phyloP scores from a whole-genome alignment of 345 rosid species.

The Aethionema arabicum region DNA sequence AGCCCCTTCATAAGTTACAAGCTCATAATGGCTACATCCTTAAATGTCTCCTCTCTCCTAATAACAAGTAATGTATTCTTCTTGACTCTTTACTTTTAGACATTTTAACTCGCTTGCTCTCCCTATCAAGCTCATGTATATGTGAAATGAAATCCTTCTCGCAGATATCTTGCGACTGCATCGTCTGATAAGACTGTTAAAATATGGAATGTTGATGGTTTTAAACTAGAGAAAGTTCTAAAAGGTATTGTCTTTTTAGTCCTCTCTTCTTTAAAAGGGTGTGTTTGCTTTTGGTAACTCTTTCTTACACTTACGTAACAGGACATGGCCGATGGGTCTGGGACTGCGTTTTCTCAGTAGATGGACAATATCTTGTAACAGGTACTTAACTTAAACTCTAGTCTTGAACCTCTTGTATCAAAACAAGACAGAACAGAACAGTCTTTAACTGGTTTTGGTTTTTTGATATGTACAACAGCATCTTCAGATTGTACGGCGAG shows the following conservation, averaged over 20 bases:
- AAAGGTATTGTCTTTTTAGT: constrained; percentile 43
- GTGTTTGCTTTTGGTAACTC: neutral
- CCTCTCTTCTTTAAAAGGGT: neutral
- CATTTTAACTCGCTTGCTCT: constrained; percentile 5
- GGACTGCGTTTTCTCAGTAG: constrained; percentile 99
- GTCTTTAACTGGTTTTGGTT: constrained; percentile 18
- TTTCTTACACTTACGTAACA: constrained; percentile 29
- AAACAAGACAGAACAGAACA: neutral
- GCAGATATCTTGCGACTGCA: constrained; percentile 93
- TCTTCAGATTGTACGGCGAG: constrained; percentile 90
- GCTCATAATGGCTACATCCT: constrained; percentile 88
- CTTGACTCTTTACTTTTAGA: neutral
- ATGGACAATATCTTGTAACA: constrained; percentile 93
- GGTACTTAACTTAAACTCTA: constrained; percentile 42
- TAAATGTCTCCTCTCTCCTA: constrained; percentile 91
- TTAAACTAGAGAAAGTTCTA: constrained; percentile 84
- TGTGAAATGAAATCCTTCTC: neutral
- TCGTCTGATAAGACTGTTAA: constrained; percentile 92
- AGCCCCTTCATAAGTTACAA: constrained; percentile 95
- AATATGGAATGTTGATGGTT: constrained; percentile 96
- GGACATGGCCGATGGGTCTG: constrained; percentile 98
- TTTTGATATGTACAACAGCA: constrained; percentile 43
- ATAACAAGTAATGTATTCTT: constrained; percentile 56
- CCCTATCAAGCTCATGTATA: constrained; percentile 10
- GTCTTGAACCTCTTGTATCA: neutral